Evolutionary conservation across 176 grass and related monocot species (phyloP), one percentile per base, ranked within the genome.

Genomic region (Paspalum vaginatum): DNA sequence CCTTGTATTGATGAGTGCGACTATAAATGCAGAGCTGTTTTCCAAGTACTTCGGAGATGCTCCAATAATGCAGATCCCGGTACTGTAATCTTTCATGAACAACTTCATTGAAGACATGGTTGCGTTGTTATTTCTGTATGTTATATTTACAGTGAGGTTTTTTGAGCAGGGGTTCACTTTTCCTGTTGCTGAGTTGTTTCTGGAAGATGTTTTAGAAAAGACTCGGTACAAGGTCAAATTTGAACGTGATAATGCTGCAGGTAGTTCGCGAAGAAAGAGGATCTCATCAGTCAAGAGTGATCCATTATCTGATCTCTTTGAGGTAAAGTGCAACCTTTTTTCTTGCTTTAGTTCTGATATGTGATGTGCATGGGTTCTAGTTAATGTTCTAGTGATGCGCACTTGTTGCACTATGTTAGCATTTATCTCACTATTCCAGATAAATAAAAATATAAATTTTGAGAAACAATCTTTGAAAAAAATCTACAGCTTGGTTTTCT

Each of bases 1-100:
- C 52, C 76, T 98, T 84, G 88, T 98, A 79, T 66, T 98, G 69
- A 98, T 94, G 95, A 98, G 95, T 87, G 95, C 95, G 79, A 98
- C 95, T 43, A 94, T 98, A 79, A 98, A 98, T 86, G 92, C 95
- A 41, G 92, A 94, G 63, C 69, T 98, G 41, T 98, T 98, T 83
- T 98, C 95, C 60, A 98, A 87, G 69, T 98, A 98, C 75, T 98
- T 93, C 49, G 87, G 90, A 70, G 86, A 88, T 63, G 85, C 85
- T 66, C 88, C 95, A 58, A 70, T 94, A 61, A 98, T 98, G 75
- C 95, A 98, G 81, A 98, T 98, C 61, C 95, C 78, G 83, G 95
- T 98, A 94, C 47, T 84, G 15, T 90, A 61, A 83, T 41, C 25
- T 72, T 70, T 78, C 65, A 39, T 27, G 57, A 55, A 54, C 52